Conservation (phyloP, 2,329 filamentous ascomycete genomes). For the Aureobasidium sp. region DNA sequence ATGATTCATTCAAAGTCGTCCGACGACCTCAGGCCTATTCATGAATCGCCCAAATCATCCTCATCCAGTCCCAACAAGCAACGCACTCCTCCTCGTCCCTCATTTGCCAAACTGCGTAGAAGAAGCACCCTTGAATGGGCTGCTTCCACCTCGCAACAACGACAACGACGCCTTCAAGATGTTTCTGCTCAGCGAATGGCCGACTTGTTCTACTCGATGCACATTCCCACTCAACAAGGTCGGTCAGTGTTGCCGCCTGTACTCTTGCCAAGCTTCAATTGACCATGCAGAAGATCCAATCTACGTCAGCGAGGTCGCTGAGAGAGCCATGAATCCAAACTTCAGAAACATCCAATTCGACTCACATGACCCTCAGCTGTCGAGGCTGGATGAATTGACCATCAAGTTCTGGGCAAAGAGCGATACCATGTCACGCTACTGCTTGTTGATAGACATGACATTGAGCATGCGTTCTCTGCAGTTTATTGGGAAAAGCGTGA, state of each 20-base stretch:
- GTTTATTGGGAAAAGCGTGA: constrained; percentile 62
- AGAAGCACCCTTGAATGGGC: constrained; percentile 59
- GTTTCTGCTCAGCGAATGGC: constrained; percentile 65
- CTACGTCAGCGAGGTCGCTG: constrained; percentile 80
- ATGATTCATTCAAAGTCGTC: constrained; percentile 55
- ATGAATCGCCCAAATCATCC: constrained; percentile 20
- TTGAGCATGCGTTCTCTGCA: constrained; percentile 67
- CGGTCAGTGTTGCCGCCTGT: constrained; percentile 17
- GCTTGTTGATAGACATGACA: constrained; percentile 65
- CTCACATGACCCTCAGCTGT: constrained; percentile 54
- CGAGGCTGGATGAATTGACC: constrained; percentile 57
- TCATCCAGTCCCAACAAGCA: neutral
- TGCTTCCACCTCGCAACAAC: constrained; percentile 49
- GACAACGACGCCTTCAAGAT: constrained; percentile 71
- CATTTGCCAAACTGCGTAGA: constrained; percentile 38
- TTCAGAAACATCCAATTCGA: constrained; percentile 79
- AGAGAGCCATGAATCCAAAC: constrained; percentile 81
- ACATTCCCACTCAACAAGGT: constrained; percentile 52
- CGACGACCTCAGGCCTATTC: constrained; percentile 41
- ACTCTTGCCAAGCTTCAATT: neutral
- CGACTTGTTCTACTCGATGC: constrained; percentile 85
- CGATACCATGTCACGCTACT: constrained; percentile 46
- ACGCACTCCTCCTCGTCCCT: constrained; percentile 29
- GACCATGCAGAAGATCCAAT: constrained; percentile 54
- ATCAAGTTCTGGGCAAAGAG: constrained; percentile 68